A percentile compares a stretch with the other conserved stretches of the same genome.
Conservation (phyloP, 2,329 filamentous ascomycete genomes). For the Beauveria medogensis region DNA sequence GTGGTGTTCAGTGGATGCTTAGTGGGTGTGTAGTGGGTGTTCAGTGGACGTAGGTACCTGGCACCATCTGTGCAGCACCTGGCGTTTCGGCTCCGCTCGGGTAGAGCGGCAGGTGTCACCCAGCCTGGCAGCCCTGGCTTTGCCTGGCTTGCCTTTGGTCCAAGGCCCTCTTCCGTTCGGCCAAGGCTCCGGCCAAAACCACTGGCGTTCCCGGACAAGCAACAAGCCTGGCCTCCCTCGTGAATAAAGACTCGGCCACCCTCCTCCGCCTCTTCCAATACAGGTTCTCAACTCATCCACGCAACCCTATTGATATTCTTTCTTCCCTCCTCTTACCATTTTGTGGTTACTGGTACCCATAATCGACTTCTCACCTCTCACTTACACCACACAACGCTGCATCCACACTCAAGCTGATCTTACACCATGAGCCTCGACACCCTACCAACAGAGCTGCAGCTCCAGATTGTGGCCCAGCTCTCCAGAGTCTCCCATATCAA, state of each 20-base stretch:
- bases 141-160: neutral
- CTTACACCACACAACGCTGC: neutral
- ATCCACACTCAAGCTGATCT: neutral
- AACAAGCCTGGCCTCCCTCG: neutral
- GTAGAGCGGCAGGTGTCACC: neutral
- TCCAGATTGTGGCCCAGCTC: slow-evolving; percentile 4
- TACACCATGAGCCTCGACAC: slow-evolving; percentile 8
- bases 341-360: neutral
- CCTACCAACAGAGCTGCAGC: slow-evolving; percentile 8
- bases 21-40: neutral
- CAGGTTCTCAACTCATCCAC: neutral
- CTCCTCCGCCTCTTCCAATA: neutral
- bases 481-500: slow-evolving; percentile 6
- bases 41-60: neutral
- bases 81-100: slow-evolving; percentile 3
- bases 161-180: neutral
- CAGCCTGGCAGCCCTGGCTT: neutral
- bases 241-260: slow-evolving; percentile 3
- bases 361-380: neutral
- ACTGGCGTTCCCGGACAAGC: neutral
- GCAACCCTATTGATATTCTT: neutral
- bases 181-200: neutral
- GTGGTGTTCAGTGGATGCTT: neutral
- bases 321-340: neutral
- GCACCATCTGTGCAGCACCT: neutral